These are phyloP conservation scores for Ophiostoma pallidulum DNA, from an alignment of 2,329 filamentous ascomycete species.

Conservation along the genomic window DNA sequence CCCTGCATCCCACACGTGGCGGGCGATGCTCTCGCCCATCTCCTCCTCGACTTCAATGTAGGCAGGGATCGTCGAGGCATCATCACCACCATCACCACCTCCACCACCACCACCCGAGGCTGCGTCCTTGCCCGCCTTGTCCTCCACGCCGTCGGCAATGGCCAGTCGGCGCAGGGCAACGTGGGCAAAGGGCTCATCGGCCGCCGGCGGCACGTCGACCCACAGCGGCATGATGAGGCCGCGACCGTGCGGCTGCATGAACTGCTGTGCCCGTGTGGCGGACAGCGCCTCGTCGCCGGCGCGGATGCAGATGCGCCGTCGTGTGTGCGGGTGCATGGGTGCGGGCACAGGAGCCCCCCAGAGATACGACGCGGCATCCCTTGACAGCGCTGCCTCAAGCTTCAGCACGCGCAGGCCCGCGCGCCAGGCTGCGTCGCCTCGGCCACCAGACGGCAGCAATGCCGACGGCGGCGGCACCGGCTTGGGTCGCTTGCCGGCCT, in stretches of 20 bases:
- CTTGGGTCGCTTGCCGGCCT: neutral
- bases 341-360: neutral
- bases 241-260: constrained; percentile 16
- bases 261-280: constrained; percentile 17
- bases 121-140: neutral
- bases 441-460: too few relatives aligned
- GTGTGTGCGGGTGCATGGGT: neutral
- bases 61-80: too few relatives aligned
- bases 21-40: constrained; percentile 50
- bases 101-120: too few relatives aligned
- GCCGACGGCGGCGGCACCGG: neutral
- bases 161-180: constrained; percentile 26
- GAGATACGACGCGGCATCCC: neutral
- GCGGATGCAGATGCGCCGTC: constrained; percentile 19
- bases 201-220: constrained; percentile 23
- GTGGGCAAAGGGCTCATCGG: constrained; percentile 9
- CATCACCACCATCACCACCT: too few relatives aligned
- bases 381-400: constrained; percentile 23
- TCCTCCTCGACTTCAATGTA: constrained; percentile 42
- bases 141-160: constrained; percentile 9
- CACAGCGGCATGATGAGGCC: constrained; percentile 38
- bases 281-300: constrained; percentile 16
- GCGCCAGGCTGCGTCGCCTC: constrained; percentile 19
- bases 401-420: constrained; percentile 29
- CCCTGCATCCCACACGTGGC: constrained; percentile 51